Base-by-base conservation (phyloP, 345 rosid species). In the Populus deltoides region DNA sequence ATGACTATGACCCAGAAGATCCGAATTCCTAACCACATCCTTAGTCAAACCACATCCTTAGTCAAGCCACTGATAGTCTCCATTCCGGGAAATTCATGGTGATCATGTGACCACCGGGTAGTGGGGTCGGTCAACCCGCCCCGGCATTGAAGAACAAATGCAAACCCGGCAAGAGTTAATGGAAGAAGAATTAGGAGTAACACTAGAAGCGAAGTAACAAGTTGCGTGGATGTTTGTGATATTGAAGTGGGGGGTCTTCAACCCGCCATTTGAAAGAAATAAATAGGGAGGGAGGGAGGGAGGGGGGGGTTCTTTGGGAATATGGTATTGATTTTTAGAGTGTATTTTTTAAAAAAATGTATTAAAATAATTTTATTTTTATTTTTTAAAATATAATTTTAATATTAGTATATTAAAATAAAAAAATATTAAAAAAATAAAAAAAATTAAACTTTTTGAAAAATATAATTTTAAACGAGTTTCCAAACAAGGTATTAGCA, bases 91-190 rank as follows among this genome's bases (percentile, higher is more conserved):
- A 93, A 91, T 71, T 81, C 81, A 55, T 69, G 88, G 77, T 71
- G 80, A 76, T 89, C 89, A 18, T 79, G 85, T 8, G 86, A 79
- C 90, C 90, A 89, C 2, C 81, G 84, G 25, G 88, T 35, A 63
- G 85, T 59, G 22, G 94, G 88, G 81, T 86, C 90, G 43, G 83
- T 77, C 68, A 80, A 45, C 0, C 87, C 97, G 7, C 89, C 92
- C 4, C 88, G 87, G 91, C 94, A 90, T 83, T 90, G 97, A 53
- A 90, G 91, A 75, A 89, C 31, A 72, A 90, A 90, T 38, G 97
- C 94, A 67, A 92, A 86, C 24, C 69, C 85, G 16, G 94, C 92
- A 10, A 92, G 83, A 22, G 90, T 79, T 4, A 89, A 77, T 10
- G 92, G 90, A 7, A 90, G 87, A 68, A 92, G 67, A 73, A 93